These are phyloP conservation scores for Colletotrichum somersetense DNA, from an alignment of 2,329 filamentous ascomycete genomes.

Conservation along the genomic window DNA sequence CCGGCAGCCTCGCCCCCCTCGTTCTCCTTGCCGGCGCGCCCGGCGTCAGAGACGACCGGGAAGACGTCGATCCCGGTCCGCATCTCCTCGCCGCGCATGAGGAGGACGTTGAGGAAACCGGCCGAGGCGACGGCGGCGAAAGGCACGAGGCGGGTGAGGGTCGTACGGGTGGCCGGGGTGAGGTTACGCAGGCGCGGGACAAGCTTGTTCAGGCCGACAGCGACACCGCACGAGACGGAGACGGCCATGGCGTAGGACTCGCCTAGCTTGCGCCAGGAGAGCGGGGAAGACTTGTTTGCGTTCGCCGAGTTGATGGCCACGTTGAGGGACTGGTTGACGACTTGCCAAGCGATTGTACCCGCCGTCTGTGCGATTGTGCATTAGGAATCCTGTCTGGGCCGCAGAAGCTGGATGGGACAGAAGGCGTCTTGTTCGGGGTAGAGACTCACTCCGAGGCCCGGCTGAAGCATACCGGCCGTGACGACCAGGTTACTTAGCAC, in stretches of 20 bases:
- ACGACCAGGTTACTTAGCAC: constrained; percentile 94
- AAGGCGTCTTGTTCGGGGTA: not conserved
- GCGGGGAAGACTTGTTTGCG: constrained; percentile 95
- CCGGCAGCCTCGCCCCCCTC: constrained; percentile 74
- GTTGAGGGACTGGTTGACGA: constrained; percentile 97
- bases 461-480: constrained; percentile 96
- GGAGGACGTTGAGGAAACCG: constrained; percentile 92
- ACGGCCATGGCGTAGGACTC: constrained; percentile 95
- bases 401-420: not conserved
- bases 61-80: constrained; percentile 92
- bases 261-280: constrained; percentile 82
- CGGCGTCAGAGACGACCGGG: constrained; percentile 79
- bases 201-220: constrained; percentile 88
- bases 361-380: constrained; percentile 66
- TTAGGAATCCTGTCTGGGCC: constrained; percentile 34
- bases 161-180: constrained; percentile 78
- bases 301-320: constrained; percentile 98
- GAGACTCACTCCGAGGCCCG: constrained; percentile 76
- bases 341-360: constrained; percentile 93
- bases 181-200: constrained; percentile 86
- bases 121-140: constrained; percentile 96
- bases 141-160: constrained; percentile 89
- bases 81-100: constrained; percentile 98
- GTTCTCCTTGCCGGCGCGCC: constrained; percentile 68
- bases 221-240: constrained; percentile 92